phyloP scores from a whole-genome alignment of 148 eudicot genomes.

The Camellia sinensis region DNA sequence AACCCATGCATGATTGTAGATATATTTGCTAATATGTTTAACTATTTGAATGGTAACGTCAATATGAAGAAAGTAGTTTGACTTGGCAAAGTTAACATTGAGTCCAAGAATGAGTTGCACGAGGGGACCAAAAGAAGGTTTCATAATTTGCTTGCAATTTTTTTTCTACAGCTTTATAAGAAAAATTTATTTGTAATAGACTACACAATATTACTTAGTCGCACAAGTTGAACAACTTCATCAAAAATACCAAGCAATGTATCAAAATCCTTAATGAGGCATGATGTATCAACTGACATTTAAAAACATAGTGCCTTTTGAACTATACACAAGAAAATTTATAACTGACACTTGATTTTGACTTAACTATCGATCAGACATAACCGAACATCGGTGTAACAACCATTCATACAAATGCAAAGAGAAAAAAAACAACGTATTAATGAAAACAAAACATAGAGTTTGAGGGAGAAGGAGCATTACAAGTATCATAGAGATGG shows the following conservation, averaged over 20 bases:
- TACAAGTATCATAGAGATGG: no score
- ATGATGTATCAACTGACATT: conserved; percentile 15
- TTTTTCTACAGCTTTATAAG: conserved; percentile 18
- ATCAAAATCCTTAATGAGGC: conserved; percentile 7
- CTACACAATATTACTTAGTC: conserved; percentile 14
- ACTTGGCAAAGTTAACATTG: no score
- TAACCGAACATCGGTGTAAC: background rate
- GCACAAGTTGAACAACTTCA: conserved; percentile 12
- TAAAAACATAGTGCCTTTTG: conserved; percentile 8
- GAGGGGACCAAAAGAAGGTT: background rate
- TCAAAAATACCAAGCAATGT: conserved; percentile 15
- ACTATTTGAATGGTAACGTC: no score
- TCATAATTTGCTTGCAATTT: background rate
- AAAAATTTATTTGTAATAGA: conserved; percentile 17
- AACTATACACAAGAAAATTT: background rate
- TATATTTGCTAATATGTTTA: no score
- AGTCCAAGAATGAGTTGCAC: no score
- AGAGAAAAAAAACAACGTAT: no score
- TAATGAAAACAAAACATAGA: no score
- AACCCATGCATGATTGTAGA: no score
- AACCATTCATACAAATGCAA: no score
- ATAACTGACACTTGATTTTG: background rate
- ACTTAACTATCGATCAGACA: background rate
- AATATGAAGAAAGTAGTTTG: no score
- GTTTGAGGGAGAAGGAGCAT: no score